Evolutionary conservation across 2,329 filamentous ascomycete genomes (phyloP), one percentile per base, ranked within the genome.

Genomic region (Fusarium sp.): DNA sequence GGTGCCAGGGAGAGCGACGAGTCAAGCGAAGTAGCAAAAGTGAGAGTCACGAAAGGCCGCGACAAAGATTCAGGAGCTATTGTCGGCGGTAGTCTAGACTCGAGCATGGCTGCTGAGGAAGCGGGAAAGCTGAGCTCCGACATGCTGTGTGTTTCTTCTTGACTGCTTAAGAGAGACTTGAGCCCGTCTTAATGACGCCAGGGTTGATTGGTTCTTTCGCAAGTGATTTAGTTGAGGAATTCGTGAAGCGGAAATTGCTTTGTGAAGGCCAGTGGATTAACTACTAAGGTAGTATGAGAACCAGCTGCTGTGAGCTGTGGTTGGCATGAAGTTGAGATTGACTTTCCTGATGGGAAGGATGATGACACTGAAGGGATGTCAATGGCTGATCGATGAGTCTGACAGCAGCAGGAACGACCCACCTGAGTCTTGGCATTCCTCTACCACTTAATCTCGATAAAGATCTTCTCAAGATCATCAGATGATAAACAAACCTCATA

Each of bases 21-120:
- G 81, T 98, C 95, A 71, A 99, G 90, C 6, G 94, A 97, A 8
- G 91, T 91, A 23, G 96, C 95, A 79, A 94, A 98, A 13, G 95
- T 97, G 40, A 97, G 84, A 3, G 94, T 97, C 50, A 93, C 86
- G 76, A 86, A 87, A 12, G 83, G 83, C 11, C 76, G 72, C 3
- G 38, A 30, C 7, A 30, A 33, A 12, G 62, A 40, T 9, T 59
- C 30, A 30, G 53, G 23, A 3, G 45, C 31, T 3, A 58, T 15
- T 31, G 28, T 28, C 9, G 59, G 62, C 1, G 80, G 80, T 8
- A 82, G 73, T 20, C 77, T 77, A 33, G 74, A 59, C 52, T 80
- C 76, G 4, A 82, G 73, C 16, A 75, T 64, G 4, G 74, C 72
- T 10, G 76, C 77, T 9, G 76, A 74, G 30, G 76, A 62, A 2